Evolutionary conservation across 75 land plant species (phyloP).

Genomic region (Chamaecyparis obtusa): DNA sequence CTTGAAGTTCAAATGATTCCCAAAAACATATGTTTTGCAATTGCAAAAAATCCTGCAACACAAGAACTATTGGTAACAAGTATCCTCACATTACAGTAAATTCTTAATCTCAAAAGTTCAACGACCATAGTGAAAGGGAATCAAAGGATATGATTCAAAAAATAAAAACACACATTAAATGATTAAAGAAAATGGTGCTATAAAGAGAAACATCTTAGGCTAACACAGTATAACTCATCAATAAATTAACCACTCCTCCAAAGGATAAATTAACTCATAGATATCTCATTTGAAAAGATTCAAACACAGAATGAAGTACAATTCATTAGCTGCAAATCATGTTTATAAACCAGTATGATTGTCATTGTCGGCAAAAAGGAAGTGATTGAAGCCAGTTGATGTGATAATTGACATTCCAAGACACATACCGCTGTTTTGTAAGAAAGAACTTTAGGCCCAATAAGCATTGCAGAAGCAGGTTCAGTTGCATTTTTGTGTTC

Average conservation of each 20-base stretch:
- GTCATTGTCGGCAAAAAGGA: neutral
- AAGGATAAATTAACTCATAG: neutral
- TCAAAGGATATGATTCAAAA: neutral
- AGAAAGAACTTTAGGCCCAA: slow-evolving; percentile 16
- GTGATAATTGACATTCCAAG: neutral
- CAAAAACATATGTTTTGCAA: neutral
- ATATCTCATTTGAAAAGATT: neutral
- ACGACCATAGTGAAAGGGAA: neutral
- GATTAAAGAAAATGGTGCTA: too few relatives aligned
- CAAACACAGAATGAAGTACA: neutral
- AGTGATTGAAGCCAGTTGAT: neutral
- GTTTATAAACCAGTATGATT: neutral
- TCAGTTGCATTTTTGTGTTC: slow-evolving; percentile 5
- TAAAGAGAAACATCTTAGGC: neutral
- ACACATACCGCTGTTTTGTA: slow-evolving; percentile 3
- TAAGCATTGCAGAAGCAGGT: neutral
- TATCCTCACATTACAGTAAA: too few relatives aligned
- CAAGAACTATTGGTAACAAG: neutral
- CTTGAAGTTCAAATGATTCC: neutral
- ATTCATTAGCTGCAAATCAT: neutral
- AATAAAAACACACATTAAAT: neutral
- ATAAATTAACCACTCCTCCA: neutral
- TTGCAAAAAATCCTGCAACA: neutral
- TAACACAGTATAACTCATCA: neutral
- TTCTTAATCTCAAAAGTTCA: neutral